Conservation (phyloP, 805 yeast genomes). For the Saccharomycopsis sp. region DNA sequence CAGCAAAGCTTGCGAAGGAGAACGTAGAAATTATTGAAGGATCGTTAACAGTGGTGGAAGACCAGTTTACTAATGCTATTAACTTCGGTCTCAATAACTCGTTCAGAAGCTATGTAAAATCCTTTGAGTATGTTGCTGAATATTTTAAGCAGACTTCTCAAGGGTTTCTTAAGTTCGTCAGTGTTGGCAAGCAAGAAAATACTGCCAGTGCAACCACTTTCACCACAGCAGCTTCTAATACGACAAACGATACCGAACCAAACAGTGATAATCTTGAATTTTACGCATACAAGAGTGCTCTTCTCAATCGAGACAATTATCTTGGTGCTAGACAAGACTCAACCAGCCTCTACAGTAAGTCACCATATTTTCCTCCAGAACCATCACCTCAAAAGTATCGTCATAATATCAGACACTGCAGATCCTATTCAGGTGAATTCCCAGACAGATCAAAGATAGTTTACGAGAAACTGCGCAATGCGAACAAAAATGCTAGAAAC, state of each 20-base stretch:
- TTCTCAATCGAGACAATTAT: background rate
- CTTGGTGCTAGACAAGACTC: background rate
- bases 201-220: background rate
- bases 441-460: background rate
- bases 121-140: slow-evolving; percentile 22
- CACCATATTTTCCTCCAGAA: background rate
- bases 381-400: background rate
- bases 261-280: background rate
- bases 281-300: background rate
- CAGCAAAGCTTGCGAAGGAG: slow-evolving; percentile 40
- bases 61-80: slow-evolving; percentile 44
- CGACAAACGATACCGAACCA: background rate
- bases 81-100: slow-evolving; percentile 39
- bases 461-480: background rate
- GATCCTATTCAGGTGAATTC: background rate
- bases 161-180: background rate
- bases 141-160: slow-evolving; percentile 20
- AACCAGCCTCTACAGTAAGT: background rate
- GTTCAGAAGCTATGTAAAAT: slow-evolving; percentile 36
- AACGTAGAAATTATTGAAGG: slow-evolving; percentile 45
- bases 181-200: background rate
- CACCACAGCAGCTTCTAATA: background rate
- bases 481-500: background rate
- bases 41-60: slow-evolving; percentile 46
- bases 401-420: background rate